Evolutionary conservation across 1,139 yeast species (phyloP).

Genomic region (Blastobotrys petasosporus): DNA sequence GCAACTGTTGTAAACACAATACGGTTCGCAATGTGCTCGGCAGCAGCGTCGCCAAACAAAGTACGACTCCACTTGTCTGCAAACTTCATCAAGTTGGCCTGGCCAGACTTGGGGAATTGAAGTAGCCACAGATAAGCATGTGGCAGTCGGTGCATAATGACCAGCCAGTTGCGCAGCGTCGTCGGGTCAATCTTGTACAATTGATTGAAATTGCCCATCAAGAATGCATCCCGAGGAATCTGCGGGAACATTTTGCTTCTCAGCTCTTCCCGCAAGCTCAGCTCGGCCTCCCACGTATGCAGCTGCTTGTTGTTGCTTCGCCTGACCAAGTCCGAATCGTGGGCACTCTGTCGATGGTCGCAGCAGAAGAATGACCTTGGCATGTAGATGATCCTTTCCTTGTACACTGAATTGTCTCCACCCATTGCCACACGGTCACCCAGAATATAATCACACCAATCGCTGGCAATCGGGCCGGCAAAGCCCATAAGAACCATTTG

Average conservation of each 20-base stretch:
- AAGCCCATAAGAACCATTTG: slow-evolving; percentile 34
- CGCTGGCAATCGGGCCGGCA: slow-evolving; percentile 34
- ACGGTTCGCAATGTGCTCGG: slow-evolving; percentile 21
- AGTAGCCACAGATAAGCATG: slow-evolving; percentile 33
- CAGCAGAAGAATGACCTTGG: slow-evolving; percentile 33
- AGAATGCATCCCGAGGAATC: slow-evolving; percentile 25
- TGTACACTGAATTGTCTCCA: slow-evolving; percentile 17
- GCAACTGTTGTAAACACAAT: slow-evolving; percentile 34
- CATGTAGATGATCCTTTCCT: slow-evolving; percentile 32
- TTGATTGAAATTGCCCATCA: slow-evolving; percentile 34
- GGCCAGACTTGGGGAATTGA: slow-evolving; percentile 32
- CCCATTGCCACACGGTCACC: slow-evolving; percentile 26
- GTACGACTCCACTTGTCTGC: slow-evolving; percentile 28
- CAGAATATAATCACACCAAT: slow-evolving; percentile 32
- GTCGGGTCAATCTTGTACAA: slow-evolving; percentile 34
- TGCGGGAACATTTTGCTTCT: slow-evolving; percentile 28
- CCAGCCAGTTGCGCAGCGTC: slow-evolving; percentile 30
- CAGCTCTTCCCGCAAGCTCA: slow-evolving; percentile 22
- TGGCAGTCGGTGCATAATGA: slow-evolving; percentile 27
- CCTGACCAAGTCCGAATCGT: slow-evolving; percentile 19
- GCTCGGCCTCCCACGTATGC: slow-evolving; percentile 27
- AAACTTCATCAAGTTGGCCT: slow-evolving; percentile 23
- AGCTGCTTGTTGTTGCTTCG: slow-evolving; percentile 8
- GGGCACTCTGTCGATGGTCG: slow-evolving; percentile 34
- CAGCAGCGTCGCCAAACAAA: slow-evolving; percentile 13